These are phyloP conservation scores for Kodamaea neixiangensis DNA, from an alignment of 805 yeast species.

Conservation along the genomic window DNA sequence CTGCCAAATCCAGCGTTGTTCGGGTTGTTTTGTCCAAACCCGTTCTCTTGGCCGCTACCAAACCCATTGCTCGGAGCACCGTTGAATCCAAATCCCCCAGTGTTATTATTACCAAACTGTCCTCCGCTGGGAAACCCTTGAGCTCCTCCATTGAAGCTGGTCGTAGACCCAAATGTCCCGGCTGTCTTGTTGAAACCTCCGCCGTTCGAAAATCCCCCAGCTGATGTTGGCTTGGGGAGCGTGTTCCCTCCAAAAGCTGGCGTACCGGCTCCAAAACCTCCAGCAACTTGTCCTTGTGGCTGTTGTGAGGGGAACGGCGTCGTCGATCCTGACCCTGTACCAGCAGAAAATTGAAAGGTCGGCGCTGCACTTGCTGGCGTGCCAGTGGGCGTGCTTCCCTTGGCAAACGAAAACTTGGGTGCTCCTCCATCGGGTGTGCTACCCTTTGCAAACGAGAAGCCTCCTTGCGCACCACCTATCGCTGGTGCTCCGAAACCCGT, in stretches of 20 bases:
- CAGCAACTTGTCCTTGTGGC: background rate
- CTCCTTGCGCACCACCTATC: background rate
- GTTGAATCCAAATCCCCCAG: background rate
- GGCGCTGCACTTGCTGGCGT: background rate
- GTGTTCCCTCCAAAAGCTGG: background rate
- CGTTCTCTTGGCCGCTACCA: conserved; percentile 99
- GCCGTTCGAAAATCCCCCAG: conserved; percentile 5
- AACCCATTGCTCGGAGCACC: conserved; percentile 52
- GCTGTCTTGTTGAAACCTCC: background rate
- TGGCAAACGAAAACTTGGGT: conserved; percentile 4
- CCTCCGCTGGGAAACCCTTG: background rate
- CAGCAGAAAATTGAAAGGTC: background rate
- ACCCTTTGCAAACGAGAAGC: background rate
- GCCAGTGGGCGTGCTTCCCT: conserved; percentile 3
- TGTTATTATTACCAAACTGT: background rate
- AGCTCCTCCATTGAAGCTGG: background rate
- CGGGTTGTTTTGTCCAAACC: conserved; percentile 58
- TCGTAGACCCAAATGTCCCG: background rate
- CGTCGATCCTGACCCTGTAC: background rate
- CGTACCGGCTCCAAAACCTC: background rate
- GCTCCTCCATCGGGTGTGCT: background rate
- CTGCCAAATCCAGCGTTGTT: background rate
- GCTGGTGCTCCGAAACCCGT: background rate
- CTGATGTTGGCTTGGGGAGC: background rate
- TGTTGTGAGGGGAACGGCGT: conserved; percentile 5